Evolutionary conservation across 495 filamentous ascomycete species (phyloP), one percentile per base, ranked within the genome.

Genomic region (Penicillium robsamsonii): DNA sequence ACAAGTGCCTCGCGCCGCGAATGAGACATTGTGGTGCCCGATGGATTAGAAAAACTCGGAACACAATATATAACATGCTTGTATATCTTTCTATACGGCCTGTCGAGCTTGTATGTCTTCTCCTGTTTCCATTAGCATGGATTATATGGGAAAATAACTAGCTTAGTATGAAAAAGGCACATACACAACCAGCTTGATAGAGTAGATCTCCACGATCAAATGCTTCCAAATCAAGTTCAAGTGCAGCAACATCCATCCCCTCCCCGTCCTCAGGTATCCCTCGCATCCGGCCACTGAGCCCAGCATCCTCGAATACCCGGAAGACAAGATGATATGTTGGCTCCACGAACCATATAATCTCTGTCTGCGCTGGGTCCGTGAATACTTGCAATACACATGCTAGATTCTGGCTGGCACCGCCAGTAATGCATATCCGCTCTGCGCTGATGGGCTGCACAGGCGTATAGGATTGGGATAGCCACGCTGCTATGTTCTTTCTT

Each of bases 41-140:
- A 85, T 0, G 88, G 88, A 63, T 92, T 92, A 37, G 63, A 76
- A 64, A 84, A 88, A 0, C 81, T 88, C 0, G 88, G 85, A 1
- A 91, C 86, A 41, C 76, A 78, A 65, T 92, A 92, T 54, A 92
- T 82, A 51, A 92, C 66, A 64, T 90, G 87, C 5, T 74, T 75
- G 65, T 91, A 92, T 44, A 84, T 73, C 59, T 85, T 88, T 30
- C 72, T 68, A 59, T 76, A 76, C 13, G 70, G 56, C 7, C 65
- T 58, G 1, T 50, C 25, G 0, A 67, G 62, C 55, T 78, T 77
- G 29, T 27, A 52, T 10, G 30, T 4, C 54, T 64, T 22, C 13
- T 35, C 5, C 30, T 40, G 7, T 29, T 18, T 40, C 9, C 25
- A 10, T 54, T 41, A 31, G 38, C 4, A 29, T 5, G 2, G 9